Evolutionary conservation across 2,329 filamentous ascomycete genomes (phyloP).

Genomic region (Thermothelomyces thermophilus): DNA sequence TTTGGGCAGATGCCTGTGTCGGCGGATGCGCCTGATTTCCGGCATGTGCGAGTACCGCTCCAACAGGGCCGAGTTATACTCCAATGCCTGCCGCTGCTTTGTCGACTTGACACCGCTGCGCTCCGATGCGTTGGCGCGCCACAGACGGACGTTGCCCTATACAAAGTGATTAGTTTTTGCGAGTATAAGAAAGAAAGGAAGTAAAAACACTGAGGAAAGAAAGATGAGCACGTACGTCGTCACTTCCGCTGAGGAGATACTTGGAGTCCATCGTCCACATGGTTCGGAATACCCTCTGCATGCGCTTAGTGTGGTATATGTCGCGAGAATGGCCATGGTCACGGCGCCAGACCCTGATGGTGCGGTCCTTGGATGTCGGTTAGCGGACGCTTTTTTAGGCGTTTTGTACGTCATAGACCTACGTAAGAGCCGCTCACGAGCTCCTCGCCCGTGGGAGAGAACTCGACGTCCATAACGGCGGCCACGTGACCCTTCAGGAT

Average conservation of each 20-base stretch:
- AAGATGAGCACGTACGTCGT: slow-evolving; percentile 86
- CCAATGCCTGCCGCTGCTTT: slow-evolving; percentile 76
- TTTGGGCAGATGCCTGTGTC: slow-evolving; percentile 87
- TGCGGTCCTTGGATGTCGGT: slow-evolving; percentile 59
- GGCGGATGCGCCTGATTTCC: slow-evolving; percentile 82
- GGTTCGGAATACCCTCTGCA: slow-evolving; percentile 69
- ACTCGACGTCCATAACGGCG: slow-evolving; percentile 95
- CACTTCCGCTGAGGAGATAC: slow-evolving; percentile 83
- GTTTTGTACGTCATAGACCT: slow-evolving; percentile 22
- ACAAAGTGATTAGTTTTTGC: not conserved
- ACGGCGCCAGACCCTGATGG: slow-evolving; percentile 77
- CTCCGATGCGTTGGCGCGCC: slow-evolving; percentile 79
- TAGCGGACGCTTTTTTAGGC: not conserved
- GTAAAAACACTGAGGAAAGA: not conserved
- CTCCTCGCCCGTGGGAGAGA: slow-evolving; percentile 88
- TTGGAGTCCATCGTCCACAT: slow-evolving; percentile 83
- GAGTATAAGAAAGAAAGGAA: not conserved
- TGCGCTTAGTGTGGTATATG: slow-evolving; percentile 94
- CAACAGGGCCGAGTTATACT: slow-evolving; percentile 83
- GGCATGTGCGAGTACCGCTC: slow-evolving; percentile 91
- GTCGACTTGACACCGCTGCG: slow-evolving; percentile 80
- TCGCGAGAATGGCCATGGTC: slow-evolving; percentile 79
- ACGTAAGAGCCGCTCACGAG: slow-evolving; percentile 82
- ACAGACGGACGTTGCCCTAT: slow-evolving; percentile 51
- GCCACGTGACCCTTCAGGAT: slow-evolving; percentile 82